Conservation (phyloP, 2,329 filamentous ascomycete species). For the Penicillium frequentans region DNA sequence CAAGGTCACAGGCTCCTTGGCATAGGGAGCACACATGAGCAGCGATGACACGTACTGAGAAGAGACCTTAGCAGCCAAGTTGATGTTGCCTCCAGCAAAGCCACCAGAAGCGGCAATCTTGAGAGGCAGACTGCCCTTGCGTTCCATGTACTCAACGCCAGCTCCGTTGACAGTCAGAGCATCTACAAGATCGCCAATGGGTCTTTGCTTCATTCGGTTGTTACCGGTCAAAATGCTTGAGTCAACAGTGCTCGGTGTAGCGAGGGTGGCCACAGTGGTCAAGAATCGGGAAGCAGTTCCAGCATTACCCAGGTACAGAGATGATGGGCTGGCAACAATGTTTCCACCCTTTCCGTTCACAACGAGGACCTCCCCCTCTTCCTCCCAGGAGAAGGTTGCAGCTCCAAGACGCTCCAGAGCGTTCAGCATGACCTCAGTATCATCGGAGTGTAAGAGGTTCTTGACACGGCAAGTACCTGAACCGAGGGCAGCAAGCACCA, state of each 20-base stretch:
- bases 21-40: conserved; percentile 94
- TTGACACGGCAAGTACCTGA: conserved; percentile 82
- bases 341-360: conserved; percentile 89
- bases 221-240: conserved; percentile 89
- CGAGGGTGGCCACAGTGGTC: conserved; percentile 86
- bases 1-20: conserved; percentile 88
- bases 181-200: conserved; percentile 90
- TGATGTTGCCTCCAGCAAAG: conserved; percentile 81
- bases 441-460: conserved; percentile 93
- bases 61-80: conserved; percentile 90
- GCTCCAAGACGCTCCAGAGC: conserved; percentile 83
- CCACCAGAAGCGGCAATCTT: conserved; percentile 79
- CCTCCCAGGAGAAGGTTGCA: conserved; percentile 89
- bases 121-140: conserved; percentile 78
- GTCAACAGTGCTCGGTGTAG: conserved; percentile 61
- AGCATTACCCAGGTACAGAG: conserved; percentile 92
- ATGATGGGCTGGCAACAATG: conserved; percentile 70
- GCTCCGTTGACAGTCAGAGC: conserved; percentile 85
- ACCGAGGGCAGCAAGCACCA: conserved; percentile 90
- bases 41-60: conserved; percentile 99
- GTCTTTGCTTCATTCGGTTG: conserved; percentile 90
- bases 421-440: conserved; percentile 95
- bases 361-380: conserved; percentile 86
- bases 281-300: conserved; percentile 95
- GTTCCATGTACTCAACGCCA: conserved; percentile 81